Conservation (phyloP, 805 yeast genomes). For the Blastobotrys parvus region DNA sequence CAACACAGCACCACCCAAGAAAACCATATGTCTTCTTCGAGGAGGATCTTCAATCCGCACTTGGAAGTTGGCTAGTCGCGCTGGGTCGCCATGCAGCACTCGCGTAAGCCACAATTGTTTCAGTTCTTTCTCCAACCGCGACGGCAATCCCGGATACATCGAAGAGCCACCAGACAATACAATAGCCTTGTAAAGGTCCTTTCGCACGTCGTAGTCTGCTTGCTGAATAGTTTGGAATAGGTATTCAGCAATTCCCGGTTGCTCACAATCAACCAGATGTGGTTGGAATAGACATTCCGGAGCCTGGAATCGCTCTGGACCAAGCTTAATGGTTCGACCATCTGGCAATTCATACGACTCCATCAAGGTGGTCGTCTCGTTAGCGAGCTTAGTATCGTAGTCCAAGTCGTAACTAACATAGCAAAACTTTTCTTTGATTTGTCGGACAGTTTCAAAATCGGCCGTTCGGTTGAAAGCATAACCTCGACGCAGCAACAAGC, state of each 20-base stretch:
- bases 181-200: constrained; percentile 81
- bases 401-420: constrained; percentile 92
- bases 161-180: constrained; percentile 96
- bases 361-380: constrained; percentile 92
- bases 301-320: constrained; percentile 93
- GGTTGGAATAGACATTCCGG: constrained; percentile 98
- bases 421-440: constrained; percentile 91
- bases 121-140: constrained; percentile 88
- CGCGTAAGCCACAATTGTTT: constrained; percentile 92
- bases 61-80: constrained; percentile 77
- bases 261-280: constrained; percentile 87
- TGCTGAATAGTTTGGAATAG: constrained; percentile 87
- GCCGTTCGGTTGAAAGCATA: constrained; percentile 98
- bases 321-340: constrained; percentile 88
- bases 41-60: constrained; percentile 98
- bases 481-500: constrained; percentile 85
- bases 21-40: constrained; percentile 97
- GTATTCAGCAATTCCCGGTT: constrained; percentile 92
- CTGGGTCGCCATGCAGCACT: constrained; percentile 79
- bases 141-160: constrained; percentile 97
- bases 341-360: constrained; percentile 92
- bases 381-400: constrained; percentile 76
- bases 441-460: constrained; percentile 97
- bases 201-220: constrained; percentile 89
- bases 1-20: constrained; percentile 95